Base-by-base conservation (phyloP, 176 grass and related monocot species). In the Aegilops longissima region DNA sequence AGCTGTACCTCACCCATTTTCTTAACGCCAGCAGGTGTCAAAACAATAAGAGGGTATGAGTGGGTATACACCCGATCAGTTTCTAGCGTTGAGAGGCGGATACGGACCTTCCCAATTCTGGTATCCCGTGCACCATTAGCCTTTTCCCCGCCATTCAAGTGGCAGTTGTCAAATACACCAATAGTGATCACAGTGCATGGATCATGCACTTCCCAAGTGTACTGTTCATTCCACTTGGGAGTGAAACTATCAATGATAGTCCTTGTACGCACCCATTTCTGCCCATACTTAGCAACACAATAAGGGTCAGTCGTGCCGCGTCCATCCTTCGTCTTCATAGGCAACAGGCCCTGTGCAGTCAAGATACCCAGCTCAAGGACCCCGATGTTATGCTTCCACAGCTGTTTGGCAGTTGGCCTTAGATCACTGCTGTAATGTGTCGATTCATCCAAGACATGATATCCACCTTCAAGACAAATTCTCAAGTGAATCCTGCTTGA, bases 351-450 rank as follows among this genome's bases (percentile, higher is more conserved):
- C 12, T 93, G 92, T 1, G 92, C 89, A 77, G 82, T 93, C 76
- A 93, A 79, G 59, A 93, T 89, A 72, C 92, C 92, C 20, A 93
- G 86, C 52, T 93, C 92, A 67, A 93, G 83, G 58, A 93, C 51
- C 36, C 92, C 92, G 0, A 93, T 93, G 89, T 84, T 93, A 18
- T 87, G 86, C 58, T 93, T 93, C 92, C 92, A 93, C 27, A 93
- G 71, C 66, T 80, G 86, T 29, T 93, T 93, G 21, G 92, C 89
- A 45, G 92, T 93, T 76, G 92, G 92, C 86, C 89, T 91, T 65
- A 93, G 79, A 91, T 93, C 89, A 84, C 92, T 93, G 61, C 92
- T 93, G 79, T 93, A 93, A 78, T 93, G 92, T 51, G 92, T 93
- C 1, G 92, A 93, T 49, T 93, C 92, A 73, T 93, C 92, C 86